phyloP scores from a whole-genome alignment of 345 rosid genomes.

The Brassica carinata region DNA sequence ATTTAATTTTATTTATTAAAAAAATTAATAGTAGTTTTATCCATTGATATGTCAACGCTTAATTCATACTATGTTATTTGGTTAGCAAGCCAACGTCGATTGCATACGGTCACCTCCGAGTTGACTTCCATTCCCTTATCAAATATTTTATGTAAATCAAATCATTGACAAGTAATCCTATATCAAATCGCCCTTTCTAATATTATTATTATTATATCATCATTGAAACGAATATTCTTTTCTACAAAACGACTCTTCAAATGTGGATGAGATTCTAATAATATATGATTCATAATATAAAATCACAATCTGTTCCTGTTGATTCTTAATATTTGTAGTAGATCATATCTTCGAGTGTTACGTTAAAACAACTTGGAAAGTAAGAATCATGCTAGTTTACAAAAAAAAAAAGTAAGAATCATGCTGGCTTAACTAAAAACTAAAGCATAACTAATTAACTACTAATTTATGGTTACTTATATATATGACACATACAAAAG shows the following conservation, averaged over 20 bases:
- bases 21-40: slow-evolving; percentile 2
- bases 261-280: slow-evolving; percentile 5
- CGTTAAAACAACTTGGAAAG: neutral
- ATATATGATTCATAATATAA: neutral
- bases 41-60: slow-evolving; percentile 31
- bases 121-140: slow-evolving; percentile 25
- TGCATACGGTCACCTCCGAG: slow-evolving; percentile 28
- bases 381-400: neutral
- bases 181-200: slow-evolving; percentile 39
- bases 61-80: slow-evolving; percentile 31
- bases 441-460: neutral
- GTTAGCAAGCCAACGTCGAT: slow-evolving; percentile 38
- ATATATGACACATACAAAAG: neutral
- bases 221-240: neutral
- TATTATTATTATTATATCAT: neutral
- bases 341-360: slow-evolving; percentile 10
- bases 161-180: slow-evolving; percentile 37
- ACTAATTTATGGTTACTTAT: neutral
- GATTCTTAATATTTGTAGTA: slow-evolving; percentile 1
- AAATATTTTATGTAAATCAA: slow-evolving; percentile 13
- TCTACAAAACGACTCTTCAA: slow-evolving; percentile 31
- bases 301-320: slow-evolving; percentile 6
- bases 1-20: neutral
- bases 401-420: neutral
- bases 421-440: neutral